Conservation (phyloP, 345 rosid species). For the Hypericum perforatum region DNA sequence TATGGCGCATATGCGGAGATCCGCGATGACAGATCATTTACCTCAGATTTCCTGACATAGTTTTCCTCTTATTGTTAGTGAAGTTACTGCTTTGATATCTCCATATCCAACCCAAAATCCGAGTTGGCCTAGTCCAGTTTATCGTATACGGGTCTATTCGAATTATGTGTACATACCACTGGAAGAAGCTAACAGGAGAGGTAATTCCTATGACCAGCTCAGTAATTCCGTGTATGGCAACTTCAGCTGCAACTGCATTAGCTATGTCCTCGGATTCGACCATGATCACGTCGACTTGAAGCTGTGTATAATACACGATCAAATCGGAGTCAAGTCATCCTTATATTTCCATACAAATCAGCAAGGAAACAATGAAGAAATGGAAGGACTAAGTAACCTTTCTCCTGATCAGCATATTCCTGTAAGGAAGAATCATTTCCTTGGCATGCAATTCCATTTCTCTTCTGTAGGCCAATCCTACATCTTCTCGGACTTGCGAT, state of each 20-base stretch:
- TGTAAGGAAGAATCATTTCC: constrained; percentile 55
- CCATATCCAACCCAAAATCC: too few species aligned
- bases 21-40: constrained; percentile 43
- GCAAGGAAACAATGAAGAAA: too few species aligned
- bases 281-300: constrained; percentile 43
- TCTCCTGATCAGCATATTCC: constrained; percentile 48
- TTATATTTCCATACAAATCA: too few species aligned
- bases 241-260: constrained; percentile 63
- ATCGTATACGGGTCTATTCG: too few species aligned
- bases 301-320: constrained; percentile 25
- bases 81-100: too few species aligned
- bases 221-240: constrained; percentile 29
- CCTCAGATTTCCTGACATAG: constrained; percentile 39
- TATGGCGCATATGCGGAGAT: constrained; percentile 49
- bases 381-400: constrained; percentile 28
- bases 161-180: constrained; percentile 35
- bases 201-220: constrained; percentile 74
- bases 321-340: too few species aligned
- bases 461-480: constrained; percentile 63
- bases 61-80: too few species aligned
- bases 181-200: constrained; percentile 44
- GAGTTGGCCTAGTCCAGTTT: too few species aligned
- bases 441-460: constrained; percentile 52
- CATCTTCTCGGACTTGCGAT: constrained; percentile 64
- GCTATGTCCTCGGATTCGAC: constrained; percentile 62